phyloP scores from a whole-genome alignment of 805 yeast genomes.

The Lipomyces mesembrius region DNA sequence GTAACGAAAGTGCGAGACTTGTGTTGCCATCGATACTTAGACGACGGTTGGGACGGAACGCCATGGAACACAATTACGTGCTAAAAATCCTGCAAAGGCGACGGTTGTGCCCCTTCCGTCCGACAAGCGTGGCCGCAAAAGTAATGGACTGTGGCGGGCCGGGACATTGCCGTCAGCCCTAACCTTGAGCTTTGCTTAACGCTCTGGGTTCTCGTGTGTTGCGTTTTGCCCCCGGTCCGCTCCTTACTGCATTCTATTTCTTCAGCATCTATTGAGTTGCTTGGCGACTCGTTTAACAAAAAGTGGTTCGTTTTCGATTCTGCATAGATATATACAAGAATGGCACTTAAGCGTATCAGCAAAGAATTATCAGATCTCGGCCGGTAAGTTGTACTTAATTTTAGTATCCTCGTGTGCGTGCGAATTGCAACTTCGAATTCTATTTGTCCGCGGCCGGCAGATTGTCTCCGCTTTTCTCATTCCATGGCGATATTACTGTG shows the following conservation, averaged over 20 bases:
- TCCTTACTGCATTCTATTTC: constrained; percentile 4
- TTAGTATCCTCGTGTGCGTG: constrained; percentile 2
- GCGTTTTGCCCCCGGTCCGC: constrained; percentile 6
- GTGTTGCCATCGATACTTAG: background rate
- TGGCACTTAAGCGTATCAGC: constrained; percentile 95
- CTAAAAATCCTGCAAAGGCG: constrained; percentile 6
- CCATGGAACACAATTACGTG: constrained; percentile 16
- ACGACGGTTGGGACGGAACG: constrained; percentile 9
- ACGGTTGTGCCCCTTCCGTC: constrained; percentile 13
- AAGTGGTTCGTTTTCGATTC: background rate
- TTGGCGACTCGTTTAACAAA: background rate
- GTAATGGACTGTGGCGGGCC: background rate
- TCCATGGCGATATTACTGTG: background rate
- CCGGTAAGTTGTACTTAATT: constrained; percentile 66
- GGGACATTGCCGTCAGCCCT: background rate
- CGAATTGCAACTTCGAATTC: background rate
- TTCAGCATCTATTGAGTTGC: background rate
- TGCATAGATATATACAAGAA: constrained; percentile 15
- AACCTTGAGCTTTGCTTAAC: background rate
- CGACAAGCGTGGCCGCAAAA: background rate
- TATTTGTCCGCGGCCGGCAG: background rate
- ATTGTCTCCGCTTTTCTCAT: background rate
- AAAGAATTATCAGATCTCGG: constrained; percentile 95
- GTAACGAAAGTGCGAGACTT: no score
- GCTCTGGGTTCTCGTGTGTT: background rate